Percentiles rank a stretch among this genome's conserved stretches.
These are phyloP conservation scores for Pythium periplocum DNA, from an alignment of 352 stramenopile species.

Conservation along the genomic window DNA sequence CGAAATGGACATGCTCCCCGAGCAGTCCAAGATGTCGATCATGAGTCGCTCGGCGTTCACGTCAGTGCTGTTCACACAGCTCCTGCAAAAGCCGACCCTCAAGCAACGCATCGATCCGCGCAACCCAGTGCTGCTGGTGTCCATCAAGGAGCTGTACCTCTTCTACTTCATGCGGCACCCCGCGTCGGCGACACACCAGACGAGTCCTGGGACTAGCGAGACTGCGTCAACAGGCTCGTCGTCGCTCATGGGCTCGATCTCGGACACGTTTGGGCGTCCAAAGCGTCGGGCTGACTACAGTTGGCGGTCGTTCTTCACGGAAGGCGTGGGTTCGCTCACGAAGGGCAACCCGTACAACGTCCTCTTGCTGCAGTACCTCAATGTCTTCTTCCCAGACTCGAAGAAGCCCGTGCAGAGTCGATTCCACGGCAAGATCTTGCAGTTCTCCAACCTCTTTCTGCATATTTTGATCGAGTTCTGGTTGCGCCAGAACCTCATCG, in stretches of 20 bases:
- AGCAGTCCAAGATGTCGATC: conserved; percentile 78
- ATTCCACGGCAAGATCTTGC: conserved; percentile 71
- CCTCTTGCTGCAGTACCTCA: conserved; percentile 75
- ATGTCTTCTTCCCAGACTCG: conserved; percentile 70
- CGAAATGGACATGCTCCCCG: conserved; percentile 68
- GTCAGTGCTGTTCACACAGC: conserved; percentile 73
- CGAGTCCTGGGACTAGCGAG: conserved; percentile 18
- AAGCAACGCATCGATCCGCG: conserved; percentile 77
- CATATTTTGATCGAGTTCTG: conserved; percentile 86
- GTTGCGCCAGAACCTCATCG: conserved; percentile 85
- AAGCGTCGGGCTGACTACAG: conserved; percentile 51
- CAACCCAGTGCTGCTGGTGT: conserved; percentile 72
- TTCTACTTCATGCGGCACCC: conserved; percentile 85
- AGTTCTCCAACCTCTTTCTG: conserved; percentile 78
- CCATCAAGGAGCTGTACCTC: conserved; percentile 80
- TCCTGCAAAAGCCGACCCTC: conserved; percentile 73
- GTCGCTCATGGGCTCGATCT: conserved; percentile 43
- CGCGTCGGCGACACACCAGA: conserved; percentile 61
- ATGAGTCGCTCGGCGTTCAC: conserved; percentile 56
- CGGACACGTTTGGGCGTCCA: conserved; percentile 36
- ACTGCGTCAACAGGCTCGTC: conserved; percentile 3
- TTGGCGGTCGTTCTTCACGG: conserved; percentile 67
- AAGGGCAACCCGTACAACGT: conserved; percentile 82
- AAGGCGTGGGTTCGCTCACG: conserved; percentile 60
- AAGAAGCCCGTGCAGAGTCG: conserved; percentile 56